Base-by-base conservation (phyloP, 352 stramenopile genomes). In the Phytophthora syringae region DNA sequence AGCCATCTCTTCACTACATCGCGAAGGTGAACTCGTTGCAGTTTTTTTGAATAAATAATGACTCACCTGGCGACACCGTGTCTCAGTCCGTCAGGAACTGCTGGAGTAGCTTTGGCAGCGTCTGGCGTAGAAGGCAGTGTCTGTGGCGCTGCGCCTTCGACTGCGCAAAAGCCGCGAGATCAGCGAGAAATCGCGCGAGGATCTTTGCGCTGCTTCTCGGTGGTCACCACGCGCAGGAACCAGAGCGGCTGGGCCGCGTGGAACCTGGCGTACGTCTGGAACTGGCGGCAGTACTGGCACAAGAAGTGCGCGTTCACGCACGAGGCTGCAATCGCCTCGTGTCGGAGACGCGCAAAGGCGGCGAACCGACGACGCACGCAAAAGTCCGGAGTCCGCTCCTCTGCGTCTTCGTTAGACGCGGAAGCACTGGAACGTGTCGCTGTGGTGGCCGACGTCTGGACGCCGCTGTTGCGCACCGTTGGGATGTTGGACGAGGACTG, bases 211-310 rank as follows among this genome's bases (percentile, higher is more conserved):
- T 76, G 53, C 34, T 77, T 75, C 48, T 60, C 58, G 56, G 27
- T 52, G 43, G 64, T 61, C 57, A 59, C 42, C 13, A 82, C 10
- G 24, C 70, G 80, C 53, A 77, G 59, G 16, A 84, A 20, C 53
- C 72, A 63, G 20, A 70, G 36, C 10, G 80, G 80, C 62, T 89
- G 75, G 0, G 62, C 40, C 16, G 61, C 40, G 42, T 69, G 68
- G 71, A 86, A 87, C 6, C 75, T 67, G 25, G 75, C 25, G 63
- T 79, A 73, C 27, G 73, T 68, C 58, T 78, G 64, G 48, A 86
- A 79, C 34, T 72, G 64, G 40, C 70, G 64, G 63, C 80, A 89
- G 60, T 81, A 85, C 12, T 60, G 66, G 27, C 80, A 89, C 52
- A 77, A 18, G 65, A 79, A 84, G 58, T 79, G 67, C 24, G 65